phyloP scores from a whole-genome alignment of 2,329 filamentous ascomycete species.

The Orbilia blumenaviensis region DNA sequence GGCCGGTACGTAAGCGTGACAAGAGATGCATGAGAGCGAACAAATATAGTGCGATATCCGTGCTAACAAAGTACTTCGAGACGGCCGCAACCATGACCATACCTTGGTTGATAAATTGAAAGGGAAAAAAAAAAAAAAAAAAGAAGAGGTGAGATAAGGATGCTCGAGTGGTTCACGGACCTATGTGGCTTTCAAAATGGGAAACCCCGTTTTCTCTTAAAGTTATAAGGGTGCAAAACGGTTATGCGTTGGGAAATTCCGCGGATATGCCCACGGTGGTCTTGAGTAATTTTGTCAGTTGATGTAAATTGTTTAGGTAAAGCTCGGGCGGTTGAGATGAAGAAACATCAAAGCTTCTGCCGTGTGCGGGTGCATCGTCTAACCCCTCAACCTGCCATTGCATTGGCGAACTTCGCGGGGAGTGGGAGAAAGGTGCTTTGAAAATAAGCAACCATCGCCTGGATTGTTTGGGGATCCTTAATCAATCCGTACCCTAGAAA shows the following conservation, averaged over 20 bases:
- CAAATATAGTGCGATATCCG: not conserved
- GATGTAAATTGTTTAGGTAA: slow-evolving; percentile 41
- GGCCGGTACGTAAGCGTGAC: slow-evolving; percentile 41
- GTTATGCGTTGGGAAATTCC: slow-evolving; percentile 36
- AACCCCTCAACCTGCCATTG: not conserved
- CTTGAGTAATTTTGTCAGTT: slow-evolving; percentile 12
- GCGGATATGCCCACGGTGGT: slow-evolving; percentile 8
- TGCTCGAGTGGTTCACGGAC: slow-evolving; percentile 42
- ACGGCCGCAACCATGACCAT: not conserved
- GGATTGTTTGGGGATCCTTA: not conserved
- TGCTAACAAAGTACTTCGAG: not conserved
- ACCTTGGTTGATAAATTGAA: slow-evolving; percentile 11
- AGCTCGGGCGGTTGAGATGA: slow-evolving; percentile 1
- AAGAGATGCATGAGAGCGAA: slow-evolving; percentile 44
- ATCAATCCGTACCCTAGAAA: not conserved
- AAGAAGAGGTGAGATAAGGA: not conserved
- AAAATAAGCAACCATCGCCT: slow-evolving; percentile 43
- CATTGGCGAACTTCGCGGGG: slow-evolving; percentile 14
- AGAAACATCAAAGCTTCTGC: slow-evolving; percentile 27
- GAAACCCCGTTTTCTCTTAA: slow-evolving; percentile 14
- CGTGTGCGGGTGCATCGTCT: slow-evolving; percentile 28
- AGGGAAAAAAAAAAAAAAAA: not conserved
- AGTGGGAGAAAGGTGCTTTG: not conserved
- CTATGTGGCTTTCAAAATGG: slow-evolving; percentile 3
- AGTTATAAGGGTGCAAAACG: slow-evolving; percentile 2